Base-by-base conservation (phyloP, 371 early-diverging fungal species). In the Actinomortierella wolfii region DNA sequence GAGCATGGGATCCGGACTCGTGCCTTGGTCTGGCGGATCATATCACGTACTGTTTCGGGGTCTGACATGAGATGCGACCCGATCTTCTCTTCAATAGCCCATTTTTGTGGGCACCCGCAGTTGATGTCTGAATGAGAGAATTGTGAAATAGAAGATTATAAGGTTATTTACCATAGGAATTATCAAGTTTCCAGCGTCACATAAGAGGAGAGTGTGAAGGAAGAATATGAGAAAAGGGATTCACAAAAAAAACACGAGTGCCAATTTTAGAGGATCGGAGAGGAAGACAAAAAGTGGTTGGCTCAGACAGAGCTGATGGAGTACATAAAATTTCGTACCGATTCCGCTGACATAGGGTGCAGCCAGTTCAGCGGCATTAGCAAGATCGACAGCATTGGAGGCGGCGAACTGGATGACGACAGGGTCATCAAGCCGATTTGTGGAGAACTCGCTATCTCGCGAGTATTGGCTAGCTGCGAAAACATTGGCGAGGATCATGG, bases 401-500 rank as follows among this genome's bases (percentile, higher is more conserved):
- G 96, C 96, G 21, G 96, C 98, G 79, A 97, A 97, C 69, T 97
- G 98, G 40, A 96, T 89, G 43, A 97, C 89, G 15, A 96, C 88
- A 0, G 97, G 96, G 45, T 86, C 85, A 59, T 96, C 96, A 9
- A 51, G 55, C 18, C 58, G 54, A 75, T 91, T 91, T 9, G 97
- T 94, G 0, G 89, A 83, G 64, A 91, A 95, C 64, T 97, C 98
- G 3, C 81, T 71, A 15, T 89, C 85, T 15, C 97, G 89, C 14
- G 94, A 89, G 61, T 89, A 85, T 34, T 86, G 82, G 25, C 94
- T 93, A 24, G 86, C 83, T 53, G 88, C 85, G 80, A 97, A 99
- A 0, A 93, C 94, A 67, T 94, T 94, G 18, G 98, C 93, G 14
- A 98, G 82, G 51, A 98, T 96, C 99, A 99, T 99, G 26, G 99